Evolutionary conservation across 2,329 filamentous ascomycete species (phyloP), one percentile per base, ranked within the genome.

Genomic region (Epichloe uncinata): DNA sequence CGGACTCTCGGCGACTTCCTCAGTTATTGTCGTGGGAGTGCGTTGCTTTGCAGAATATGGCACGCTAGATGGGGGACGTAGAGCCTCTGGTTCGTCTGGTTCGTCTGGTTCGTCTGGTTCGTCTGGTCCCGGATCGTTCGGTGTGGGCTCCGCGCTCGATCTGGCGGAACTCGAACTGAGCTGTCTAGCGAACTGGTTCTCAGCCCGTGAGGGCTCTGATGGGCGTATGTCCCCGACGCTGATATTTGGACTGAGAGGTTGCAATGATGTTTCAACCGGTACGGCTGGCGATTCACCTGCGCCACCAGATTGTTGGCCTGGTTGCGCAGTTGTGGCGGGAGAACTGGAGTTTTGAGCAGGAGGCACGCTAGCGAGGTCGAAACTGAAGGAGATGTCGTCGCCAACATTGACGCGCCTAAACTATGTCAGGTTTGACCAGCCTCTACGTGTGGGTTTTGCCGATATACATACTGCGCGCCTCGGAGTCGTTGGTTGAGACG

Each of bases 401-500:
- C 72, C 76, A 13, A 83, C 69, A 59, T 81, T 73, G 51, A 77
- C 73, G 56, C 73, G 72, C 56, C 74, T 78, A 11, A 5, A 16
- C n/a, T 42, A 26, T 43, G 56, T 56, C 45, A 53, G 12, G 35
- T 45, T 51, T 42, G 53, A 46, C 43, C n/a, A 1, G 11, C 4
- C 2, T 7, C 13, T 36, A 20, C 3, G 3, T 16, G 30, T 5
- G 6, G 18, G 3, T 3, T 12, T 41, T 41, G 8, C 2, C 33
- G 9, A 13, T 2, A 30, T 12, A 63, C 75, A 56, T 70, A 81
- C 79, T 78, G 77, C 41, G 79, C 79, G 53, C 80, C 80, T 54
- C 80, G 78, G 61, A 84, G 75, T 60, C 80, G 79, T 66, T 81
- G 73, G 54, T 79, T 77, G 68, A 82, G 73, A 59, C 78, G 77